Base-by-base conservation (phyloP, 257 asterid genomes). In the Ajuga chamaepitys region DNA sequence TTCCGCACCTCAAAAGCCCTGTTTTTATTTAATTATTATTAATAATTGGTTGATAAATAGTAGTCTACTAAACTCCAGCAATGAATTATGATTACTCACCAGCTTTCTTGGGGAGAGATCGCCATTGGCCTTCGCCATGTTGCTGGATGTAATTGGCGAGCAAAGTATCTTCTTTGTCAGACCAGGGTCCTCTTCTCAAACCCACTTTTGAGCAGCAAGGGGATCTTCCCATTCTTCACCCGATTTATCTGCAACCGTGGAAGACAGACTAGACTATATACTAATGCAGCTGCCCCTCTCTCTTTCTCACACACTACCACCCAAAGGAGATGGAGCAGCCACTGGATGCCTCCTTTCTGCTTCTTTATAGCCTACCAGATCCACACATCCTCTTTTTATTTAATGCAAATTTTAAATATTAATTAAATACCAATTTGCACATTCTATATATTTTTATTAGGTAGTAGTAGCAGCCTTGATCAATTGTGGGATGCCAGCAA, bases 1-100 rank as follows among this genome's bases (percentile, higher is more conserved):
- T 88, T 0, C 96, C 95, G 58, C 96, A 88, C 52, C 95, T 78
- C 60, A 83, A 57, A 2, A 88, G 67, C 61, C 93, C 95, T 86
- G 65, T 9, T 30, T 9, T 30, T 1, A 30, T 1, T 30, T 30
- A 4, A 28, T 28, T 28, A 28, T 28, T 2, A 2, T 2, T 5
- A 28, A 28, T 2, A 28, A 28, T 28, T 5, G 37, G 34, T 28
- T 28, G 5, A 2, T 16, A 4, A 7, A 45, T 45, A 9, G 4
- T 2, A 5, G 6, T 42, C 18, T 3, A 14, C 1, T 2, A 7
- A n/a, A 1, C 1, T 9, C 1, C 14, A 14, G n/a, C n/a, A n/a
- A n/a, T n/a, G n/a, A 14, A 3, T 11, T 2, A 9, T 0, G 21
- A 22, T 5, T 16, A 14, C 0, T 0, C 64, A 78, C 83, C 83